Conservation (phyloP, 1,284 basidiomycete genomes). For the Phenoliferia sp. region DNA sequence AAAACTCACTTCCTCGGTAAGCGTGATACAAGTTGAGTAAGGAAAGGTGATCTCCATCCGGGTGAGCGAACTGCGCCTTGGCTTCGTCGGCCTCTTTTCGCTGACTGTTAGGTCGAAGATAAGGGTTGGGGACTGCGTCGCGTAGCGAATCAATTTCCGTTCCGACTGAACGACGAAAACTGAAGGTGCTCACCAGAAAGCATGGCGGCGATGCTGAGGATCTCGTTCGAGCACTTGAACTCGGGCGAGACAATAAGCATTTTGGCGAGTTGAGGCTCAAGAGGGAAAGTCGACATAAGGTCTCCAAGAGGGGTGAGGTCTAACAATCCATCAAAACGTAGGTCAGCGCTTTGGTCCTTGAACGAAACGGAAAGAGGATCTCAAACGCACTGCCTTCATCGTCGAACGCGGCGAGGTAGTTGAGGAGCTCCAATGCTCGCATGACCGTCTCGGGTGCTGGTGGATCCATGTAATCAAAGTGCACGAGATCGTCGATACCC, state of each 20-base stretch:
- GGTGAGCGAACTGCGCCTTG: slow-evolving; percentile 81
- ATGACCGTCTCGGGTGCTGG: slow-evolving; percentile 97
- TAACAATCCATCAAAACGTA: background rate
- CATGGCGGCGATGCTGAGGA: slow-evolving; percentile 93
- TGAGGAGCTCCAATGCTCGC: slow-evolving; percentile 91
- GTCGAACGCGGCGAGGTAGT: slow-evolving; percentile 86
- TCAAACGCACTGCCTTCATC: slow-evolving; percentile 65
- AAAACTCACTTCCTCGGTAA: slow-evolving; percentile 55
- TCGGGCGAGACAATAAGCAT: slow-evolving; percentile 91
- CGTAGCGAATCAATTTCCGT: no score
- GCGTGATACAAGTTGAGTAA: slow-evolving; percentile 94
- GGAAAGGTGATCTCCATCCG: slow-evolving; percentile 93
- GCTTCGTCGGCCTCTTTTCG: slow-evolving; percentile 87
- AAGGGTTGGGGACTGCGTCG: slow-evolving; percentile 77
- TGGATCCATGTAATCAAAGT: slow-evolving; percentile 94
- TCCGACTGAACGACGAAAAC: no score
- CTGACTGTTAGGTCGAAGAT: slow-evolving; percentile 82
- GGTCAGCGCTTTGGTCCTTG: background rate
- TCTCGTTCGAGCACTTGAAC: slow-evolving; percentile 94
- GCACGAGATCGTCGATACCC: slow-evolving; percentile 58
- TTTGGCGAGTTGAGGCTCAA: slow-evolving; percentile 95
- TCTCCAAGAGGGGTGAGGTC: slow-evolving; percentile 76
- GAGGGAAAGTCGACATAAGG: slow-evolving; percentile 96
- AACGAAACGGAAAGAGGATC: background rate
- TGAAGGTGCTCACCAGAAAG: slow-evolving; percentile 66